These are phyloP conservation scores for Fusarium sp. DNA, from an alignment of 2,329 filamentous ascomycete genomes.

Conservation along the genomic window DNA sequence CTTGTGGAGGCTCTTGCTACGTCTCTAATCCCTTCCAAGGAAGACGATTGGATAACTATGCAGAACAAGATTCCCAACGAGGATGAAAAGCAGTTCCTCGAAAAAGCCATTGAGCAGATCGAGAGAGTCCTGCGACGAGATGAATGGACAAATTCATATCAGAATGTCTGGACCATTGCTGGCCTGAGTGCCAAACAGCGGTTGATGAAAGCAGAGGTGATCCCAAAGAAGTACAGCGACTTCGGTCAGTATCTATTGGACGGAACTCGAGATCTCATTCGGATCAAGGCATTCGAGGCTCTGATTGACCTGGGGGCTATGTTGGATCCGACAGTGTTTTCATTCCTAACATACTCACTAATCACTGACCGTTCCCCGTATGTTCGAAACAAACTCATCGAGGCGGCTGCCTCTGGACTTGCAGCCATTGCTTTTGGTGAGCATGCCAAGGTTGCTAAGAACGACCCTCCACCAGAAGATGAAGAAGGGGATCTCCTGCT, in stretches of 20 bases:
- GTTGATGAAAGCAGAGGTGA: constrained; percentile 74
- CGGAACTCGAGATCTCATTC: constrained; percentile 71
- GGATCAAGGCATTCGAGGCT: constrained; percentile 75
- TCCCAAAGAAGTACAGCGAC: constrained; percentile 65
- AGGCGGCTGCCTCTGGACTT: constrained; percentile 70
- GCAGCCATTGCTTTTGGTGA: constrained; percentile 75
- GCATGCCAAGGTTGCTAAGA: constrained; percentile 61
- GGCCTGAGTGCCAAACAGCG: constrained; percentile 71
- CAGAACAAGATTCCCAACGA: constrained; percentile 61
- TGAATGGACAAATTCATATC: constrained; percentile 76
- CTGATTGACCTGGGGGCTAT: constrained; percentile 74
- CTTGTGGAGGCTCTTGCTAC: constrained; percentile 75
- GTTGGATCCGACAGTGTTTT: constrained; percentile 66
- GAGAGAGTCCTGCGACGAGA: constrained; percentile 76
- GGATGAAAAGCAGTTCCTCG: constrained; percentile 64
- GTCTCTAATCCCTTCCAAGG: constrained; percentile 66
- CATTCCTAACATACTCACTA: constrained; percentile 68
- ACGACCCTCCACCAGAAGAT: constrained; percentile 55
- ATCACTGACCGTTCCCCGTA: constrained; percentile 74
- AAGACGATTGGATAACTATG: constrained; percentile 60
- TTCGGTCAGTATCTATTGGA: constrained; percentile 76
- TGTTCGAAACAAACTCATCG: constrained; percentile 71
- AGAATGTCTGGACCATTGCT: constrained; percentile 75
- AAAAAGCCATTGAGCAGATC: constrained; percentile 71
- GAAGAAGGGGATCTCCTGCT: constrained; percentile 56